phyloP scores from a whole-genome alignment of 495 filamentous ascomycete genomes.

The Neurospora terricola region DNA sequence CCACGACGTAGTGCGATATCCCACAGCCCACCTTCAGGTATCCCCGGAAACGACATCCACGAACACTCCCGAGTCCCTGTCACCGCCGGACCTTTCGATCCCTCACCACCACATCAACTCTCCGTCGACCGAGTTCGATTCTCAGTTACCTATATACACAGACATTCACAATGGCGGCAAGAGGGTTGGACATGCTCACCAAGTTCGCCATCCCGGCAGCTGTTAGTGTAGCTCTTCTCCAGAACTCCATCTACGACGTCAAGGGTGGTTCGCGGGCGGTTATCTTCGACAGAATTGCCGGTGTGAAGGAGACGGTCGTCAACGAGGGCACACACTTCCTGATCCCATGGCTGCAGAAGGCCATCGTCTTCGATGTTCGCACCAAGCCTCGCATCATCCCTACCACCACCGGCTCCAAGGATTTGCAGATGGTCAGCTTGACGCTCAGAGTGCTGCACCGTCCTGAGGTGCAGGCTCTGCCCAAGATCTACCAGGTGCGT shows the following conservation, averaged over 20 bases:
- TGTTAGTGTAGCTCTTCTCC: conserved; percentile 48
- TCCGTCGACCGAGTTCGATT: conserved; percentile 2
- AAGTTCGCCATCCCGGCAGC: conserved; percentile 62
- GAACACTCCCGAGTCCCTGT: not conserved
- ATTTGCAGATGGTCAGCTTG: conserved; percentile 99
- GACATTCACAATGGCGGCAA: conserved; percentile 38
- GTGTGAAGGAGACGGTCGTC: conserved; percentile 84
- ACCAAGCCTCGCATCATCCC: conserved; percentile 94
- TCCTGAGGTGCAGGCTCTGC: conserved; percentile 83
- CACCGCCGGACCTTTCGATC: not conserved
- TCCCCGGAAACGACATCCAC: conserved; percentile 3
- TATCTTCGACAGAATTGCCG: conserved; percentile 92
- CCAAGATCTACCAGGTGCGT: conserved; percentile 95
- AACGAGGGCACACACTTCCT: conserved; percentile 98
- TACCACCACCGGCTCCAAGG: conserved; percentile 98
- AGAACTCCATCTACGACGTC: conserved; percentile 90
- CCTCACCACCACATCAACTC: not conserved
- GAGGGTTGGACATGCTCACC: conserved; percentile 53
- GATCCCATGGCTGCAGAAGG: conserved; percentile 89
- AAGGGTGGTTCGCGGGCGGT: conserved; percentile 87
- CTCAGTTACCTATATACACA: conserved; percentile 9
- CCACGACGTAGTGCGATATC: not conserved
- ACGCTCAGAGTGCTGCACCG: conserved; percentile 92
- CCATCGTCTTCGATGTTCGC: conserved; percentile 94
- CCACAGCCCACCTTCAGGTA: not conserved